Evolutionary conservation across 2,329 filamentous ascomycete genomes (phyloP), one percentile per base, ranked within the genome.

Genomic region (Trichoderma arundinaceum): DNA sequence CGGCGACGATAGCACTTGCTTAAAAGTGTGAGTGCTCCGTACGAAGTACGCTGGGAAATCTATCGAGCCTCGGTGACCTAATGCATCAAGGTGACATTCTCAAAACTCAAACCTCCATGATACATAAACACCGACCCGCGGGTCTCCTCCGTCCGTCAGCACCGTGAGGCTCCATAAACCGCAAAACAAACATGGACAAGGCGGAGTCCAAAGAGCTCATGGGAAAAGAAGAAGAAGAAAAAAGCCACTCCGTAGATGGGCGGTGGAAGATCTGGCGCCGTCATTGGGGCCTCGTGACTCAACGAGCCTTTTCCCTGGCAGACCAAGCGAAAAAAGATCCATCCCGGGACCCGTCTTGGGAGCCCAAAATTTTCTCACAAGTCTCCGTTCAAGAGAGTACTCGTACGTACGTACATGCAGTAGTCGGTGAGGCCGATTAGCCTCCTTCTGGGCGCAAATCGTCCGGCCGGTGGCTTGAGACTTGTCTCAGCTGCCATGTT

Each of bases 281-380:
- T 70, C 17, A 66, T 56, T 51, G 69, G 38, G 63, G 51, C 57
- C 65, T 63, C 48, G 65, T 67, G 65, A 67, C 65, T 67, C 65
- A 49, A 65, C 49, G 41, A 53, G n/a, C 19, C 61, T 60, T 62
- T 60, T 35, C 39, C 28, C 49, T 63, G 49, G 17, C 59, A 63
- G 59, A 15, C 49, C 41, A 63, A 48, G 46, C 33, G 46, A 65
- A 62, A 59, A 54, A 22, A 41, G 61, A 56, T 56, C 61, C 65
- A 56, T 67, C 41, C 48, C 44, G 53, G 60, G 65, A 67, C 65
- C 65, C 60, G 63, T 67, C 28, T 53, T 56, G 48, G 65, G 39
- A 44, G 28, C 49, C 65, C n/a, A 59, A 44, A 19, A n/a, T 38
- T 48, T 63, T 61, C 28, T 35, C 53, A 15, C 22, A 22, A 44